phyloP scores from a whole-genome alignment of 202 grass and related monocot genomes.

The Panicum hallii region DNA sequence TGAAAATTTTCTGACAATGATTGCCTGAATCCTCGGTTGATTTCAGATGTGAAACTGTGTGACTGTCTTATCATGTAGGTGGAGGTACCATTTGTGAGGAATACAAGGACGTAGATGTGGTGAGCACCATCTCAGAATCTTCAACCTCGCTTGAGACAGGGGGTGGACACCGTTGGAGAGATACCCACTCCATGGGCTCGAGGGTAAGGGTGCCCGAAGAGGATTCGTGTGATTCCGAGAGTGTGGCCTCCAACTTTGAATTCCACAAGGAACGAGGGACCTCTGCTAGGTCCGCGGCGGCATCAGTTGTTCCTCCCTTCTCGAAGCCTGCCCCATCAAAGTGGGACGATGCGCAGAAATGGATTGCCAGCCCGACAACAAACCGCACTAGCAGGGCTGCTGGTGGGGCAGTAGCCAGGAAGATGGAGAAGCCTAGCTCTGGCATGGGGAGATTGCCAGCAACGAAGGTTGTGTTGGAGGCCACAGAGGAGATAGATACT shows the following conservation, averaged over 20 bases:
- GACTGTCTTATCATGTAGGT: constrained; percentile 38
- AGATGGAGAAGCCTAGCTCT: constrained; percentile 56
- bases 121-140: constrained; percentile 70
- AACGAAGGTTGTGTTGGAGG: constrained; percentile 85
- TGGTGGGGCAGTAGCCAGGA: constrained; percentile 49
- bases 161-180: constrained; percentile 44
- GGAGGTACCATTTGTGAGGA: constrained; percentile 59
- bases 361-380: constrained; percentile 84
- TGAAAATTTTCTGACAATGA: neutral
- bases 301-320: constrained; percentile 60
- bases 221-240: constrained; percentile 83
- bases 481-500: constrained; percentile 84
- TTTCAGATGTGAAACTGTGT: neutral
- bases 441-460: constrained; percentile 53
- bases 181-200: constrained; percentile 49
- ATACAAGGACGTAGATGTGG: constrained; percentile 92
- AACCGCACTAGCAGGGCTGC: constrained; percentile 50
- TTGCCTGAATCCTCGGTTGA: neutral
- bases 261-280: constrained; percentile 73
- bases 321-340: constrained; percentile 86
- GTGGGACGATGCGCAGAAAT: constrained; percentile 98
- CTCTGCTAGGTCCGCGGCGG: constrained; percentile 24
- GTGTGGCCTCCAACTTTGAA: constrained; percentile 82
- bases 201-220: constrained; percentile 65
- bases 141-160: constrained; percentile 60